Conservation (phyloP, 805 yeast species). For the Candida gorgasii region DNA sequence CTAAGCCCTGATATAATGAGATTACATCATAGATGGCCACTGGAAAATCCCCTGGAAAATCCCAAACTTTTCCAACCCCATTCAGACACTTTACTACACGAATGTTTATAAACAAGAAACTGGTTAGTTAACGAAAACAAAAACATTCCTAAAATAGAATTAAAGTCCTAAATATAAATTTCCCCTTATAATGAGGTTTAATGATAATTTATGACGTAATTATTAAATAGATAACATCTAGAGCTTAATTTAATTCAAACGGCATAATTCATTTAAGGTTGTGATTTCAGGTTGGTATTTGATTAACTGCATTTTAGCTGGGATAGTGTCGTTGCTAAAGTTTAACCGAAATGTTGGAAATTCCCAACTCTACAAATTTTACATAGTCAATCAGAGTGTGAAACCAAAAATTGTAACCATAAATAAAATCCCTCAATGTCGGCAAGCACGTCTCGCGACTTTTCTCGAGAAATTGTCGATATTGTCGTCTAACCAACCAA, state of each 20-base stretch:
- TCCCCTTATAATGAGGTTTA: background rate
- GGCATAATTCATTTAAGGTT: too few relatives aligned
- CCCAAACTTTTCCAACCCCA: background rate
- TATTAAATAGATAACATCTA: too few relatives aligned
- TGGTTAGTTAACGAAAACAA: background rate
- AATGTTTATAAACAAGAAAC: background rate
- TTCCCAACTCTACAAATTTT: background rate
- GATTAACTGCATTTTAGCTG: background rate
- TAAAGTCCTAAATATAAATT: background rate
- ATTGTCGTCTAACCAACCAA: background rate
- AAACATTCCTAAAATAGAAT: conserved; percentile 1
- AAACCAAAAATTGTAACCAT: background rate
- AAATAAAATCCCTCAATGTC: conserved; percentile 5
- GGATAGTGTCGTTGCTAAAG: background rate
- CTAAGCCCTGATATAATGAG: background rate
- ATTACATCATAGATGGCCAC: background rate
- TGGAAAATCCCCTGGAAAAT: background rate
- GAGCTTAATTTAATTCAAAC: too few relatives aligned
- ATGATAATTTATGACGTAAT: conserved; percentile 2
- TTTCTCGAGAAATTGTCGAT: too few relatives aligned
- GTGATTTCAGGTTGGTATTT: too few relatives aligned
- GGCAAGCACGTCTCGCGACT: too few relatives aligned
- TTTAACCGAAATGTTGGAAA: background rate
- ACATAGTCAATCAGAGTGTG: background rate
- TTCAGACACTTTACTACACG: too few relatives aligned